phyloP scores from a whole-genome alignment of 495 filamentous ascomycete genomes.

The Daldinia grandis region DNA sequence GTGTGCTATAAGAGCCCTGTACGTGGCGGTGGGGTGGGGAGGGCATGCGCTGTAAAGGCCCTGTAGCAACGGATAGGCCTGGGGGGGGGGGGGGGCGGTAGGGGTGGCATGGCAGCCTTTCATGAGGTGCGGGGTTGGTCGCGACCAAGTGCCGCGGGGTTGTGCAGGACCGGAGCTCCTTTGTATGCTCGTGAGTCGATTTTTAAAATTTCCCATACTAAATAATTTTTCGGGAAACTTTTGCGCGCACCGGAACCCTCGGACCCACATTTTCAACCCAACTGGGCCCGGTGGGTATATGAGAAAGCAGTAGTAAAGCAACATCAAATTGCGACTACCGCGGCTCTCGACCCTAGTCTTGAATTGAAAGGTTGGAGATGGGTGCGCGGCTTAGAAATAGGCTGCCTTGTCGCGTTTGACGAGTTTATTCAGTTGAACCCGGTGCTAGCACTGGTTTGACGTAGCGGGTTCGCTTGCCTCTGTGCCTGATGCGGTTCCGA shows the following conservation, averaged over 20 bases:
- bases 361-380: background rate
- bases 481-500: background rate
- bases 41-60: background rate
- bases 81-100: background rate
- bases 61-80: background rate
- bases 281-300: constrained; percentile 13
- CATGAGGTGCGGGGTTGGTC: background rate
- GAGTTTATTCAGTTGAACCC: background rate
- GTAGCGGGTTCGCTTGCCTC: background rate
- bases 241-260: constrained; percentile 1
- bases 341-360: background rate
- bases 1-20: background rate
- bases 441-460: background rate
- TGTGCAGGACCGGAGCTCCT: background rate
- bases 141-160: background rate
- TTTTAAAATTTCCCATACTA: constrained; percentile 13
- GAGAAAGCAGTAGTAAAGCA: constrained; percentile 1
- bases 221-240: constrained; percentile 8
- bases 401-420: background rate
- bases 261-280: background rate
- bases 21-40: background rate
- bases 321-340: background rate
- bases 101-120: background rate
- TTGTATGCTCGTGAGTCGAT: background rate
- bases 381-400: constrained; percentile 4